These are phyloP conservation scores for Pisolithus orientalis DNA, from an alignment of 768 basidiomycete genomes.

Conservation along the genomic window DNA sequence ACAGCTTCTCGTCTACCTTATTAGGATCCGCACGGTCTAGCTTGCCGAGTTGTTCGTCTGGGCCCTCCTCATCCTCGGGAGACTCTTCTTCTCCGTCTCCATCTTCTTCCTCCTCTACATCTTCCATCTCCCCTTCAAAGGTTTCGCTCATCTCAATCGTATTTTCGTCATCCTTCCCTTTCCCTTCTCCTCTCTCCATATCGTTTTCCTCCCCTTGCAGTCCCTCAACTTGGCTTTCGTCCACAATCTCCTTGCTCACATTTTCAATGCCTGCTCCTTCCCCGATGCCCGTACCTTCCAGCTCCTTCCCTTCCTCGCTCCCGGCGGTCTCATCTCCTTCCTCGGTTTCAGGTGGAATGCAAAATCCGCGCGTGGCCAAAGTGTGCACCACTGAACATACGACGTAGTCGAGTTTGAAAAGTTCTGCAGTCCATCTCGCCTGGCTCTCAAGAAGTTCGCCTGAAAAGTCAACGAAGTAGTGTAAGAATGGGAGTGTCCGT, in stretches of 20 bases:
- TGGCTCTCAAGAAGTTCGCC: constrained; percentile 51
- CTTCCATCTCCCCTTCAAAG: constrained; percentile 81
- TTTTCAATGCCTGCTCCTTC: constrained; percentile 82
- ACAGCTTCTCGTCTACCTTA: constrained; percentile 92
- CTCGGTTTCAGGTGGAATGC: constrained; percentile 79
- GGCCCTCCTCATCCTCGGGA: constrained; percentile 46
- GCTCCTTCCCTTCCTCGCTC: constrained; percentile 38
- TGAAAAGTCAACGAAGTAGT: constrained; percentile 52
- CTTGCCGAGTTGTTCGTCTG: constrained; percentile 80
- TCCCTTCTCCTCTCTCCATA: constrained; percentile 31
- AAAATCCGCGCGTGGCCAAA: constrained; percentile 85
- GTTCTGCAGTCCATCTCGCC: constrained; percentile 60
- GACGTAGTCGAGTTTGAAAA: constrained; percentile 82
- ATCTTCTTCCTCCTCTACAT: constrained; percentile 62
- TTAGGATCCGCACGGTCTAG: constrained; percentile 79
- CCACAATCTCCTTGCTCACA: constrained; percentile 91
- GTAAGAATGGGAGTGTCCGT: constrained; percentile 70
- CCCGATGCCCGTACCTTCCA: constrained; percentile 82
- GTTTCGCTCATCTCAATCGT: constrained; percentile 91
- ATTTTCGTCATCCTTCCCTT: constrained; percentile 53
- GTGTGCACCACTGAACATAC: constrained; percentile 68
- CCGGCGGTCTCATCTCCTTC: constrained; percentile 40
- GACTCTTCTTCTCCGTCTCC: constrained; percentile 34
- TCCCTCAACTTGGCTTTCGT: constrained; percentile 95
- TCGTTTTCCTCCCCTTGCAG: constrained; percentile 44